Evolutionary conservation across 1,284 basidiomycete genomes (phyloP), one percentile per base, ranked within the genome.

Genomic region (Pseudozyma flocculosa): DNA sequence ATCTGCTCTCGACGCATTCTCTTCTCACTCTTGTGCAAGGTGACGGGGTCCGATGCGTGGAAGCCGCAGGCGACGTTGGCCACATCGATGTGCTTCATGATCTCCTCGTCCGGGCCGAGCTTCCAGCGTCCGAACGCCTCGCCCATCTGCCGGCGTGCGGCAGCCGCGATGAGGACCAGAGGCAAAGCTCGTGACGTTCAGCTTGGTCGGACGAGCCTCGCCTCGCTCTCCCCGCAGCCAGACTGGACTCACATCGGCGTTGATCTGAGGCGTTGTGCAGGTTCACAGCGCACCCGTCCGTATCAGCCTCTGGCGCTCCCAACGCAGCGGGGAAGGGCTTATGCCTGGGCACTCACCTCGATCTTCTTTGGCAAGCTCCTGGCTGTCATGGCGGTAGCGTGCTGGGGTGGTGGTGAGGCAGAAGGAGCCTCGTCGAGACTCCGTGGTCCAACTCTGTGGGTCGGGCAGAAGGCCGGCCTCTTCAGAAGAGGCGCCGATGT

Each of bases 31-130:
- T 49, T 50, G 36, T 48, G 46, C 29, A 62, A 37, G 2, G 55
- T 62, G 22, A 43, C 44, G 8, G 59, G 55, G 42, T 62, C 59
- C 4, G 49, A 52, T 40, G 59, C 59, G 22, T 62, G 59, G 26
- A 62, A 62, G 8, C 59, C 59, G 15, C 48, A 50, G 17, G 59
- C 59, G 2, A 62, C 49, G 41, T 62, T 62, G 36, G 48, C 48
- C 1, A 46, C 54, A 37, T 62, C 54, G 36, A 62, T 62, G 17
- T 49, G 38, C 36, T 52, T 48, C 50, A 62, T 57, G 37, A 62
- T 45, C 24, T 42, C 48, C 9, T 62, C 59, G 22, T 62, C 59
- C 23, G 45, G 45, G n/a, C 48, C 59, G 2, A 62, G 45, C 36
- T 43, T 36, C 59, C 59, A 62, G 9, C 53, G 43, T 3, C 59